Base-by-base conservation (phyloP, 139 green algal species). In the Chlamydomonas incerta region DNA sequence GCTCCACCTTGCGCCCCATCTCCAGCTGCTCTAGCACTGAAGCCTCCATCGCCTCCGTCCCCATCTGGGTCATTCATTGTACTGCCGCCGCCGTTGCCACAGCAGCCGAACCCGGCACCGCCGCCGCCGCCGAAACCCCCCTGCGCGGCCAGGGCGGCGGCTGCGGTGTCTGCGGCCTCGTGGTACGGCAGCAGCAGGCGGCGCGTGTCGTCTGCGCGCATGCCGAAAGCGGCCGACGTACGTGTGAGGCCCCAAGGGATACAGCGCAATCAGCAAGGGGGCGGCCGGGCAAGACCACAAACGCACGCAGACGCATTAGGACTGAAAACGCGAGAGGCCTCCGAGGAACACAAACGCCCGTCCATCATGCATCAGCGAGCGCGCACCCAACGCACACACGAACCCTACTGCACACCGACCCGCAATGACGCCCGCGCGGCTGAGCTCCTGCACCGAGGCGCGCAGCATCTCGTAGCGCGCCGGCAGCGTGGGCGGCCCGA, bases 381-480 rank as follows among this genome's bases (percentile, higher is more conserved):
- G 34, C 55, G 29, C 11, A 50, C 35, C 63, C 11, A 3, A 33
- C 23, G 37, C 23, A 28, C 23, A 70, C 28, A 24, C 63, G 10
- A 11, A 15, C 63, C 4, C 63, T 8, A 8, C 15, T 69, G 4
- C 66, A 20, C 23, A 14, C 67, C 33, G 31, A 81, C 85, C 83
- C 29, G 66, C 50, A 23, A 97, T 74, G 33, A 97, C 89, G 47
- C 92, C 92, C 3, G 82, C 87, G 1, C 90, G 86, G 10, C 72
- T 68, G 29, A 97, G 94, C 92, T 96, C 95, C 26, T 74, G 26
- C 4, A 97, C 60, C 28, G 90, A 93, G 21, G 90, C 93, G 0
- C 92, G 74, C 67, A 98, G 81, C 46, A 98, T 97, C 73, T 97
- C 90, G 72, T 96, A 98, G 4, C 95, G 88, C 0, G 94, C 95